Conservation (phyloP, 192 early-diverging fungal genomes). For the Rhizophagus prolifer region DNA sequence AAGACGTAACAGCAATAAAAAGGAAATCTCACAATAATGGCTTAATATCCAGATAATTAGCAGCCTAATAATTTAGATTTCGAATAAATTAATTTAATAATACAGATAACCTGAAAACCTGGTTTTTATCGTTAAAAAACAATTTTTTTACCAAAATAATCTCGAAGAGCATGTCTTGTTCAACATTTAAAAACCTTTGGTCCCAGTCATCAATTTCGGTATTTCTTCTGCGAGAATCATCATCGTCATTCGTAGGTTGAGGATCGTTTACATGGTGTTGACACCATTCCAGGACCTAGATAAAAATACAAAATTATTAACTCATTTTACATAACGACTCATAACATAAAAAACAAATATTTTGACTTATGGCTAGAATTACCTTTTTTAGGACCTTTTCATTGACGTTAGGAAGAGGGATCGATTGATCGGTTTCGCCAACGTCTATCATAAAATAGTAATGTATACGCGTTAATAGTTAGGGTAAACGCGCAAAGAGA, state of each 20-base stretch:
- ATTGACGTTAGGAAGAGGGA: slow-evolving; percentile 79
- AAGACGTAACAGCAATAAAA: not conserved
- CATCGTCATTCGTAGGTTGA: slow-evolving; percentile 49
- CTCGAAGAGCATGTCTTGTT: slow-evolving; percentile 79
- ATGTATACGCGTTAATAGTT: slow-evolving; percentile 1
- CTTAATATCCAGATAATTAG: slow-evolving; percentile 83
- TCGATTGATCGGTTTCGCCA: slow-evolving; percentile 64
- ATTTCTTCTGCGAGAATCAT: slow-evolving; percentile 57
- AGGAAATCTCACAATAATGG: slow-evolving; percentile 45
- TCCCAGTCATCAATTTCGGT: slow-evolving; percentile 83
- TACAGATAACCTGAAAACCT: no score
- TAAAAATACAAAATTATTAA: not conserved
- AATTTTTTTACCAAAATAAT: slow-evolving; percentile 53
- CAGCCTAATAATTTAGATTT: slow-evolving; percentile 47
- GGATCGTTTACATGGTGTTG: slow-evolving; percentile 77
- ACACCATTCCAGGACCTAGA: slow-evolving; percentile 79
- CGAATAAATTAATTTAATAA: not conserved
- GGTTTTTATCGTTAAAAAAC: not conserved
- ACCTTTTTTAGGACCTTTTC: slow-evolving; percentile 72
- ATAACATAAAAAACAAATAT: not conserved
- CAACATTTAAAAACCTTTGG: slow-evolving; percentile 74
- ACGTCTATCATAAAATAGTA: slow-evolving; percentile 45
- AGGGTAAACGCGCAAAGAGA: not conserved
- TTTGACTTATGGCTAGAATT: not conserved
- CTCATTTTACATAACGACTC: not conserved